Evolutionary conservation across 148 eudicot genomes (phyloP), one percentile per base, ranked within the genome.

Genomic region (Spergularia bocconei): DNA sequence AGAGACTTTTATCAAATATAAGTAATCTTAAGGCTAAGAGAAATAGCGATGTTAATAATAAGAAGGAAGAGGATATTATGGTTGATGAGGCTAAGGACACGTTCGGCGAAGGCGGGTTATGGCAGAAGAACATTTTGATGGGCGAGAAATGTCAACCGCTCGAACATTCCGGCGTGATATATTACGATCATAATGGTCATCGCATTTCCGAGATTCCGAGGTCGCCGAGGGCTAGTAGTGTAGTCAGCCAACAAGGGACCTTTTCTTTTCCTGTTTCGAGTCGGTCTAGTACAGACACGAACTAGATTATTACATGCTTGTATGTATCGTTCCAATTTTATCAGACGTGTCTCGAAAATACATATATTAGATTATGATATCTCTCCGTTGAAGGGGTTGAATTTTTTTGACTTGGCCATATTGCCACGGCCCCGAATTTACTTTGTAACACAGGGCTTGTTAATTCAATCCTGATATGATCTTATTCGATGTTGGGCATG

Each of bases 121-220:
- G 97, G 97, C 94, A 90, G 63, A 92, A 90, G 79, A 79, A 82
- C 8, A 92, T 92, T 1, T 66, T 90, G 79, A 90, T 92, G 94
- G 97, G 97, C 0, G 94, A 90, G 44, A 92, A 87, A 77, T 92
- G 97, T 67, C 94, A 87, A 67, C 97, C 94, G 6, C 91, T 85
- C 15, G 91, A 88, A 67, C 90, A 87, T 79, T 86, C 92, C 5
- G 97, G 94, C 16, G 94, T 87, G 6, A 88, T 92, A 65, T 90
- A 87, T 75, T 92, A 92, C 67, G 92, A 92, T 83, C 80, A 71
- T 62, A 70, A 41, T 54, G 94, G 92, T 3, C 80, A 84, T 25
- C 76, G 75, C 60, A 69, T 88, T 25, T 63, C 88, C 36, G 91
- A 92, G 76, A 70, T 89, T 20, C 90, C 88, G 1, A 87, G 86